phyloP scores from a whole-genome alignment of 2,329 filamentous ascomycete species.

The Epichloe festucae region DNA sequence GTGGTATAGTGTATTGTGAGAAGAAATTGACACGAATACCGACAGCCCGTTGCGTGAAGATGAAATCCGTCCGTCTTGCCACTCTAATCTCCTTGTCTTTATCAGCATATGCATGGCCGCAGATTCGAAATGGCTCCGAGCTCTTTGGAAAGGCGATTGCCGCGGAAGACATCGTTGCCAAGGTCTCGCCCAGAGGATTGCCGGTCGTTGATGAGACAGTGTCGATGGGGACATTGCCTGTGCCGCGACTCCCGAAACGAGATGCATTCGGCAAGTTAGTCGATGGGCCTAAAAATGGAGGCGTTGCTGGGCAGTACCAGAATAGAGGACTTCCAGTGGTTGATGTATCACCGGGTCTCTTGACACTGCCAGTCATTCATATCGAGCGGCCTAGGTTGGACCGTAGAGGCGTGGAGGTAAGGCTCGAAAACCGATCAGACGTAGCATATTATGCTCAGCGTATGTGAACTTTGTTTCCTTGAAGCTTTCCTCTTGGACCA shows the following conservation, averaged over 20 bases:
- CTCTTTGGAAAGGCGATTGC: slow-evolving; percentile 2
- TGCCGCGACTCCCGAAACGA: slow-evolving; percentile 1
- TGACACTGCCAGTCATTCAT: slow-evolving; percentile 19
- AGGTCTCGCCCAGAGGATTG: not conserved
- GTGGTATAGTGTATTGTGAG: too few relatives aligned
- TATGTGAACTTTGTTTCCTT: slow-evolving; percentile 13
- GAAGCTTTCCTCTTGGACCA: too few relatives aligned
- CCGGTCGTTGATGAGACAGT: not conserved
- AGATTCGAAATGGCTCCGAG: slow-evolving; percentile 5
- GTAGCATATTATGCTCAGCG: slow-evolving; percentile 40
- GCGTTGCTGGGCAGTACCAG: not conserved
- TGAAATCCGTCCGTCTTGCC: not conserved
- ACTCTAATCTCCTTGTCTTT: slow-evolving; percentile 4
- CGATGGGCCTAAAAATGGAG: not conserved
- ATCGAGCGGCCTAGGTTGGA: slow-evolving; percentile 19
- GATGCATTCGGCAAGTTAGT: not conserved
- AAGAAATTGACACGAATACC: too few relatives aligned
- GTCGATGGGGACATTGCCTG: slow-evolving; percentile 6
- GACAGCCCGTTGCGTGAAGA: too few relatives aligned
- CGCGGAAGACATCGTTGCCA: not conserved
- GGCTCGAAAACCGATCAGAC: slow-evolving; percentile 37
- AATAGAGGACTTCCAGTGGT: slow-evolving; percentile 1
- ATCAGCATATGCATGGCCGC: slow-evolving; percentile 6
- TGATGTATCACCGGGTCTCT: slow-evolving; percentile 7
- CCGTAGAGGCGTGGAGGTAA: slow-evolving; percentile 29